Evolutionary conservation across 1,284 basidiomycete genomes (phyloP).

Genomic region (Porphyrellus sp.): DNA sequence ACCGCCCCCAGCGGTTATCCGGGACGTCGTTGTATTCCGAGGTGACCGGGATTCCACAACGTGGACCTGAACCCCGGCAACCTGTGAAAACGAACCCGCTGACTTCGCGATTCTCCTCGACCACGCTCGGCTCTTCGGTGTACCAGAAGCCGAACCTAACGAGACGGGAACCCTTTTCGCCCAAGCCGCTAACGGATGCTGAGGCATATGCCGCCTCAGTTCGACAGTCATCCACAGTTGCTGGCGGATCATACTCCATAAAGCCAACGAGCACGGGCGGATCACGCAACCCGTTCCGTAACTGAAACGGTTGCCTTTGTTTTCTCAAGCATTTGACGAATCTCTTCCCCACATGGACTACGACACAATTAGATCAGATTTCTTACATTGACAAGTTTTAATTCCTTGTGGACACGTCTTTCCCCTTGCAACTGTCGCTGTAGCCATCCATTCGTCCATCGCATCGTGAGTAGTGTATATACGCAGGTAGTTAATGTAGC

Average conservation of each 20-base stretch:
- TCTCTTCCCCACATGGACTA: conserved; percentile 23
- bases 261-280: conserved; percentile 40
- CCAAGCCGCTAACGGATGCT: conserved; percentile 48
- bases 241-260: conserved; percentile 27
- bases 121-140: conserved; percentile 37
- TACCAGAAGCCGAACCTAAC: conserved; percentile 24
- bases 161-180: conserved; percentile 28
- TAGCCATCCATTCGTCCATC: conserved; percentile 17
- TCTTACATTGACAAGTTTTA: conserved; percentile 1
- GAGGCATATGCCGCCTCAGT: conserved; percentile 55
- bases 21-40: conserved; percentile 64
- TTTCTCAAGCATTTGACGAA: conserved; percentile 9
- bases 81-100: conserved; percentile 52
- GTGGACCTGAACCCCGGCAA: conserved; percentile 62
- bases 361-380: conserved; percentile 17
- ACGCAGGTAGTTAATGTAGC: conserved; percentile 27
- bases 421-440: conserved; percentile 25
- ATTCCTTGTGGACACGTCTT: background rate
- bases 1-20: conserved; percentile 42
- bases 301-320: conserved; percentile 26
- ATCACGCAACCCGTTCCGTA: conserved; percentile 51
- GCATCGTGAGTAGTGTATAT: conserved; percentile 18
- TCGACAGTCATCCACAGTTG: conserved; percentile 29
- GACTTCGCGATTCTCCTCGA: conserved; percentile 46
- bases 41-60: conserved; percentile 57